Evolutionary conservation across 2,329 filamentous ascomycete genomes (phyloP), one percentile per base, ranked within the genome.

Genomic region (Epichloe scottii): DNA sequence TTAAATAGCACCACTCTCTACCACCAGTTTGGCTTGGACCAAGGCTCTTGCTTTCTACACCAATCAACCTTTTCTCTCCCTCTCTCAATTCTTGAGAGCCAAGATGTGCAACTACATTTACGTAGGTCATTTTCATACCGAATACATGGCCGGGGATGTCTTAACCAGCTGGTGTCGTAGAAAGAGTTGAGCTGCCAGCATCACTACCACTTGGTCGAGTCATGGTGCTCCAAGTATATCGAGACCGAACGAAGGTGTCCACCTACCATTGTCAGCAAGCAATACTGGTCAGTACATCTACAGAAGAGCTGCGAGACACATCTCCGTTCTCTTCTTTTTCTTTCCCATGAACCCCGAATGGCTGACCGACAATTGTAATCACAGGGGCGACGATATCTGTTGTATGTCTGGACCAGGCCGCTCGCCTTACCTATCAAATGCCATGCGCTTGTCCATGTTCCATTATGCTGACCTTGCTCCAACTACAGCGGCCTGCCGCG

Each of bases 51-150:
- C 8, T 30, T 11, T 10, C 26, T 4, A 30, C 4, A 30, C 8
- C 8, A 30, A 30, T 10, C 26, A 30, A 11, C 26, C 26, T 30
- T 30, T 30, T 30, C 26, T 11, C 26, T 10, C 8, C 1, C 26
- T 30, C 26, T 30, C 26, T 30, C 26, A 10, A 8, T 30, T 30
- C 26, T 30, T 11, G n/a, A n/a, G 17, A 7, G 34, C 46, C 52
- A 68, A 53, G 55, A 75, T 75, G 73, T 75, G 72, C 65, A 73
- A 75, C 62, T 75, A 73, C 60, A 75, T 74, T 51, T 73, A 75
- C 57, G 70, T 72, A 62, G 54, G 68, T 61, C 23, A 17, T 21
- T 17, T 38, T 39, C 4, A 26, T 17, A 35, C 35, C 19, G 6
- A 4, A 3, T 3, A 6, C 34, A 41, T 23, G 8, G 10, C 41